Evolutionary conservation across 495 filamentous ascomycete genomes (phyloP), one percentile per base, ranked within the genome.

Genomic region (Sordaria brevicollis): DNA sequence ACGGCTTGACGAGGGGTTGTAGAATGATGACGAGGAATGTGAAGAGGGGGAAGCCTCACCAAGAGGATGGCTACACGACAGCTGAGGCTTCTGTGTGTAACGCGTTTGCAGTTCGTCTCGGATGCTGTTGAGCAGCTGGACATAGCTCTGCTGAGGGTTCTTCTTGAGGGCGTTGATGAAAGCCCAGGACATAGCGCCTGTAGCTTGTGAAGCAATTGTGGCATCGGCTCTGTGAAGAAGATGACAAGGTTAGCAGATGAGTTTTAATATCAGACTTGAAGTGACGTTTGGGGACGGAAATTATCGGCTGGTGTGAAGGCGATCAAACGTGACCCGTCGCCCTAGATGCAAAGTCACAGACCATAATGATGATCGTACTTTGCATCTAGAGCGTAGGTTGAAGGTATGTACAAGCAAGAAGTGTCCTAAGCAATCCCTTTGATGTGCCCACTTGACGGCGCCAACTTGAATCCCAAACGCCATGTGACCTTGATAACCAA

Each of bases 111-210:
- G 83, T 80, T 97, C 95, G 68, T 96, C 93, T 41, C 95, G 91
- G 76, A 99, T 97, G 81, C 88, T 96, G 83, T 96, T 97, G 71
- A 99, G 86, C 71, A 99, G 81, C 80, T 96, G 92, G 68, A 98
- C 92, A 76, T 98, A 98, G 82, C 93, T 97, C 85, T 98, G 95
- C 78, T 97, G 93, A 3, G 95, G 95, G 74, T 97, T 97, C 86
- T 97, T 97, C 85, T 94, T 94, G 67, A 99, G 86, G 41, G 93
- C 91, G 5, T 85, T 90, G 78, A 99, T 94, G 79, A 99, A 99
- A 7, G 95, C 95, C 89, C 92, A 97, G 7, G 93, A 96, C 94
- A 99, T 97, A 78, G 95, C 95, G 38, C 95, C 95, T 1, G 95
- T 97, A 19, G 95, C 95, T 77, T 97, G 88, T 65, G 93, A 92